Evolutionary conservation across 2,329 filamentous ascomycete species (phyloP), one percentile per base, ranked within the genome.

Genomic region (Aureobasidium zeae): DNA sequence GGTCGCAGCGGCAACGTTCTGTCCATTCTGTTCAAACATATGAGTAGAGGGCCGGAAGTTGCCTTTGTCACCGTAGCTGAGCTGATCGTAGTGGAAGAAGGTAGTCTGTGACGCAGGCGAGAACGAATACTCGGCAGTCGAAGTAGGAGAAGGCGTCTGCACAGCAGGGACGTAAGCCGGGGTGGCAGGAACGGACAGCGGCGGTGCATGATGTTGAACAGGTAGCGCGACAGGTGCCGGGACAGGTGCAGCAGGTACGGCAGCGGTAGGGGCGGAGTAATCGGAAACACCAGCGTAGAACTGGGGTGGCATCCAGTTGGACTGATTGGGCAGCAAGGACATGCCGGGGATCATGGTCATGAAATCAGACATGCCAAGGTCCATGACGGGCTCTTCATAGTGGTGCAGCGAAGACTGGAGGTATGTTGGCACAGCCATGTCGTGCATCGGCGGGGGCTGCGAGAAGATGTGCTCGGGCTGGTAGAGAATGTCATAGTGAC

Each of bases 401-500:
- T 43, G 39, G 15, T 43, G 39, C 9, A 43, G 29, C 9, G 39
- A 43, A 5, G 39, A 43, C 57, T 52, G 56, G 25, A 62, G 46
- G 34, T 61, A 62, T 22, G 59, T 60, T 10, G 54, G 51, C n/a
- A 58, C 49, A n/a, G 48, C 35, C 32, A 49, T 48, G 19, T 46
- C 48, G 22, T 47, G 48, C 33, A 61, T 55, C 19, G 57, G 55
- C 48, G 45, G 55, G 43, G 49, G 49, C 17, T 51, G 46, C 11
- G 54, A 48, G 36, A 60, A 57, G 12, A 73, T 55, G 52, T 74
- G 70, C 51, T 74, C 73, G 20, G 72, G 68, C 58, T 77, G 80
- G 69, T 98, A 98, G 24, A 96, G 73, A 49, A 98, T 80, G 62
- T 96, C 91, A 63, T 96, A 98, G 64, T 96, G 91, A 48, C 86